These are phyloP conservation scores for Cornus florida DNA, from an alignment of 148 eudicot species.

Conservation along the genomic window DNA sequence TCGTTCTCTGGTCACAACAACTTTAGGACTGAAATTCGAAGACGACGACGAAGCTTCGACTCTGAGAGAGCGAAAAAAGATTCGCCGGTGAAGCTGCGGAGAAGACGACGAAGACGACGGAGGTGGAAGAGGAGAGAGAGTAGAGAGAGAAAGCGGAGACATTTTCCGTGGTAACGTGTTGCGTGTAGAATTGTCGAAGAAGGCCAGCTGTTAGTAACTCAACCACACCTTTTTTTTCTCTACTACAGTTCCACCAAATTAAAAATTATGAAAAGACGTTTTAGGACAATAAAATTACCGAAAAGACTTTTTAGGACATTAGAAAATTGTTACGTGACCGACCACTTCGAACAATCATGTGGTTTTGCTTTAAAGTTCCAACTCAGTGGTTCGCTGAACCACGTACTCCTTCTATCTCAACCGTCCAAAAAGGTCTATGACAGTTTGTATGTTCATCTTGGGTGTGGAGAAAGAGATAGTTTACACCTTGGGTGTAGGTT, in stretches of 20 bases:
- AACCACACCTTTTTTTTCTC: conserved; percentile 27
- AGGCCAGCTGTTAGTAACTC: conserved; percentile 19
- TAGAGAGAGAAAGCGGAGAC: conserved; percentile 32
- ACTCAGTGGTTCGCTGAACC: not conserved
- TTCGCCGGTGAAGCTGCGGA: conserved; percentile 13
- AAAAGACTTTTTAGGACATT: too few species aligned
- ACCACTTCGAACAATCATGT: not conserved
- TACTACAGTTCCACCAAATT: not conserved
- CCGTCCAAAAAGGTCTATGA: not conserved
- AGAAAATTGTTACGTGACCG: not conserved
- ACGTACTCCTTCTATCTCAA: not conserved
- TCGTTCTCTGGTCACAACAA: conserved; percentile 85
- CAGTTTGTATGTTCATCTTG: too few species aligned
- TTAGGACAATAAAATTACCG: too few species aligned
- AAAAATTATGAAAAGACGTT: too few species aligned
- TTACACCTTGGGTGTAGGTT: not conserved
- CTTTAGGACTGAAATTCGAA: conserved; percentile 35
- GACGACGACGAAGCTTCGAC: conserved; percentile 25
- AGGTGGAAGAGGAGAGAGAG: conserved; percentile 28
- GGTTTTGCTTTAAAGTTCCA: not conserved
- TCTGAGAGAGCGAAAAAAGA: conserved; percentile 9
- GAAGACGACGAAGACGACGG: conserved; percentile 17
- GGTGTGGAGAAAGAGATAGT: not conserved
- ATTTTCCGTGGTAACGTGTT: conserved; percentile 15
- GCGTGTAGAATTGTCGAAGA: not conserved